Evolutionary conservation across 164 flowering plant genomes (phyloP), one percentile per base, ranked within the genome.

Genomic region (Umbilicus rupestris): DNA sequence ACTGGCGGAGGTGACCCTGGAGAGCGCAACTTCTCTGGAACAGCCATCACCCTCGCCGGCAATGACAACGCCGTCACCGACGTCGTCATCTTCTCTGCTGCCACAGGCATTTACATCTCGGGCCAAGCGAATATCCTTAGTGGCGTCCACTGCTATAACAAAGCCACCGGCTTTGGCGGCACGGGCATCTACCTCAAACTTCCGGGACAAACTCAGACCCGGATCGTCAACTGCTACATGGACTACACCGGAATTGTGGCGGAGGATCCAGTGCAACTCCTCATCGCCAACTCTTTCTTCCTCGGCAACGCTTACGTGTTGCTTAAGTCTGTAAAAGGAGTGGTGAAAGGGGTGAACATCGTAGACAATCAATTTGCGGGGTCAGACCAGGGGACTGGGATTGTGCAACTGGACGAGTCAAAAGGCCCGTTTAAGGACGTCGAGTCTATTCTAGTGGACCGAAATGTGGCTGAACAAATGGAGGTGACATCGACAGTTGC

Each of bases 81-180:
- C 44, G 89, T 84, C 10, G 90, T 88, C 19, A 83, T 90, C 5
- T 90, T 88, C 64, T 91, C 99, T 0, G 96, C 93, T 0, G 74
- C 73, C 0, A 62, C 75, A 1, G 99, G 97, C 3, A 71, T 94
- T 0, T 46, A 80, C 71, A 66, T 91, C 16, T 73, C 85, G 7
- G 97, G 99, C 12, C 90, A 84, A 69, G 97, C 96, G 28, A 94
- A 94, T 69, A 65, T 63, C 0, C 42, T 94, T 7, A 69, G 93
- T 0, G 96, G 96, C 14, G 97, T 91, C 2, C 97, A 94, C 68
- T 89, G 96, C 66, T 91, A 94, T 65, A 94, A 94, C 69, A 94
- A 94, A 69, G 99, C 99, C 8, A 83, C 95, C 0, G 92, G 85
- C 0, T 91, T 85, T 68, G 99, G 97, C 9, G 99, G 99, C 11